Conservation (phyloP, 805 yeast species). For the Candida qinlingensis region DNA sequence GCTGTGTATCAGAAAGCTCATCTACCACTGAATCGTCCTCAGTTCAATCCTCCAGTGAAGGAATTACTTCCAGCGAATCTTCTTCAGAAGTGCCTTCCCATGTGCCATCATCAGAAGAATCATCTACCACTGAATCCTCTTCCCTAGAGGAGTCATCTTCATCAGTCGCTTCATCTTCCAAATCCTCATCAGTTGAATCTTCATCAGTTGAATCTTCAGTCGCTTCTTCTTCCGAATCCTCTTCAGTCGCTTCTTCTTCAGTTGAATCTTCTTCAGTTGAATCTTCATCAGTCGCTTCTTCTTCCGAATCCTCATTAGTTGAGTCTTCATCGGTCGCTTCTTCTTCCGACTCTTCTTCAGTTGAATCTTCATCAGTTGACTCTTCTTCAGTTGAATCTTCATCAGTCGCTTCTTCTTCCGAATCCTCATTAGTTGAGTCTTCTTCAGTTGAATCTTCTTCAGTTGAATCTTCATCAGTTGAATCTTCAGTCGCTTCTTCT, state of each 20-base stretch:
- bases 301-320: neutral
- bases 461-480: neutral
- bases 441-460: neutral
- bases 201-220: neutral
- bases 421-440: neutral
- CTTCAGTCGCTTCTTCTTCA: neutral
- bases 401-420: neutral
- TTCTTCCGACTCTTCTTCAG: neutral
- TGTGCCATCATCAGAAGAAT: neutral
- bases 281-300: neutral
- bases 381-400: neutral
- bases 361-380: neutral
- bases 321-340: neutral
- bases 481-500: neutral
- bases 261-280: neutral
- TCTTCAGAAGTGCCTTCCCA: neutral
- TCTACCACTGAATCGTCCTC: neutral
- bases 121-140: neutral
- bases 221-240: neutral
- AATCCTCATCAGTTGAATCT: neutral
- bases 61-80: neutral
- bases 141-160: neutral
- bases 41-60: neutral
- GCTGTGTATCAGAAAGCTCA: neutral
- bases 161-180: neutral